Evolutionary conservation across 1,139 yeast species (phyloP), one percentile per base, ranked within the genome.

Genomic region (Hyphopichia burtonii): DNA sequence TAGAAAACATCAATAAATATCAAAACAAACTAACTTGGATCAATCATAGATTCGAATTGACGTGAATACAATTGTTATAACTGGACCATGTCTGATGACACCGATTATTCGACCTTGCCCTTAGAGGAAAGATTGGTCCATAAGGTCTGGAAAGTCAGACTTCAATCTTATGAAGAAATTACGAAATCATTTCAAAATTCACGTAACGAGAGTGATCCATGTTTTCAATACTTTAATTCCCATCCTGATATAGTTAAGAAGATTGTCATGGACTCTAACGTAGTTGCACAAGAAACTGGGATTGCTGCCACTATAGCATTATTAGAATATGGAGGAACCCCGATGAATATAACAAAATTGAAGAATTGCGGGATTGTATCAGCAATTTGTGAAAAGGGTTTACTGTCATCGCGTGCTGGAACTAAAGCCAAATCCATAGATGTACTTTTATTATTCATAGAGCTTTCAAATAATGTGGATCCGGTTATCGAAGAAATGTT

Each of bases 101-200:
- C 88, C 5, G 32, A 30, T 20, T 20, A 20, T 20, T 20, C 23
- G 23, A 6, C 23, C 8, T 20, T 20, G 23, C 23, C 95, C 1
- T 60, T 89, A 28, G 80, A 77, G 16, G 89, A 86, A 42, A 70
- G 89, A 39, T 65, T 87, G 38, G 67, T 61, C 11, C 94, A 87
- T 61, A 83, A 82, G 56, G 81, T 78, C n/a, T 94, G 99, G 99
- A 91, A 90, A 63, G 97, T 83, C 12, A 81, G 99, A 45, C 71
- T 80, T 42, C 78, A 71, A 14, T 97, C 94, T 0, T 93, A 91
- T 59, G 86, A 82, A 43, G 93, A 87, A 52, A 60, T 84, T 48
- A 66, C 72, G 25, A 66, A 66, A 40, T 63, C 59, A 39, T 86
- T 88, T 54, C 73, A 78, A 39, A 65, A 61, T 32, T 76, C 88